Evolutionary conservation across 306 rosid genomes (phyloP).

Genomic region (Vigna reflexopilosa): DNA sequence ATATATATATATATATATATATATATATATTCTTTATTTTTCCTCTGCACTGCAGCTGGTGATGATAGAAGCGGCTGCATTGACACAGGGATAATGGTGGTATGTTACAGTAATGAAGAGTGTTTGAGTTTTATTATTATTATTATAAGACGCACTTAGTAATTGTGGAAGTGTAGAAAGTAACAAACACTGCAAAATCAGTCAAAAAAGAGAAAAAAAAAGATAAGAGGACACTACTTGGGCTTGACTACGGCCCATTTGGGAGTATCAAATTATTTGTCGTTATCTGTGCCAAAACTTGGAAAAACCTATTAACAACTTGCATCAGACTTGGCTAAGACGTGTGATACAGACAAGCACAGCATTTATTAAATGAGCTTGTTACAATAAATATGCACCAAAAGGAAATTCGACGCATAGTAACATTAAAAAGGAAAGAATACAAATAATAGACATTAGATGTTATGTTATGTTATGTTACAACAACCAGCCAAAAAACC

Average conservation of each 20-base stretch:
- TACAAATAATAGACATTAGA: not conserved
- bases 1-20: too few species aligned
- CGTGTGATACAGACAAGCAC: not conserved
- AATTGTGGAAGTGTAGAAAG: too few species aligned
- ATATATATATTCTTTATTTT: too few species aligned
- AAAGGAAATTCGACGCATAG: not conserved
- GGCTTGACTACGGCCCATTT: conserved; percentile 14
- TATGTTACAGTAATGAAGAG: too few species aligned
- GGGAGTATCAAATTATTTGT: not conserved
- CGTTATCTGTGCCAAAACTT: not conserved
- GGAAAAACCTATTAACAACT: conserved; percentile 2
- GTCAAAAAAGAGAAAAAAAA: too few species aligned
- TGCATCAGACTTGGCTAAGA: not conserved
- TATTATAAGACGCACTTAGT: too few species aligned
- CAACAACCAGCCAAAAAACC: not conserved
- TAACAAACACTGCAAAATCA: too few species aligned
- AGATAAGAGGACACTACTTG: not conserved
- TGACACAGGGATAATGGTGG: too few species aligned
- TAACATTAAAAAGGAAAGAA: not conserved
- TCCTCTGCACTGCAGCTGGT: too few species aligned
- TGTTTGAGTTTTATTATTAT: too few species aligned
- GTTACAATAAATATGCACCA: not conserved
- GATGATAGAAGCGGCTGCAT: too few species aligned
- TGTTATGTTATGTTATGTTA: not conserved
- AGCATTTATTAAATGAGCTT: not conserved